Conservation (phyloP, 352 stramenopile species). For the Bremia lactucae region DNA sequence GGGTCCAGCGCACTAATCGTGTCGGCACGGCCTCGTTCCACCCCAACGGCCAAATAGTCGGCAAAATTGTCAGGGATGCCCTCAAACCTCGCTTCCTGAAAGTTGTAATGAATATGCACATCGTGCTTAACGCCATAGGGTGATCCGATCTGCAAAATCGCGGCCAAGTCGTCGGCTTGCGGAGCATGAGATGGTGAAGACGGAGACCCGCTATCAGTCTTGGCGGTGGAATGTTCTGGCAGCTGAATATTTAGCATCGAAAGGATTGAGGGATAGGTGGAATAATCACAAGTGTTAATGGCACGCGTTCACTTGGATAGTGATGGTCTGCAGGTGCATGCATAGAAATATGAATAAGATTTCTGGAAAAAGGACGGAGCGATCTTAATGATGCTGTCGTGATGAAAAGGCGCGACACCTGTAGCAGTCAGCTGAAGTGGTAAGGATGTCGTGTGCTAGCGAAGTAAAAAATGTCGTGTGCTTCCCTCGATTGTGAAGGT, state of each 20-base stretch:
- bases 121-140: conserved; percentile 74
- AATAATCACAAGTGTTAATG: background rate
- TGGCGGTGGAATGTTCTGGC: conserved; percentile 21
- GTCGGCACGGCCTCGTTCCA: conserved; percentile 13
- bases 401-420: conserved; percentile 17
- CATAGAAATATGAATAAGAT: conserved; percentile 21
- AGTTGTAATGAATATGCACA: conserved; percentile 84
- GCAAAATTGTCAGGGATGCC: conserved; percentile 74
- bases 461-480: too few species aligned
- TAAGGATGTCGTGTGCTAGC: too few species aligned
- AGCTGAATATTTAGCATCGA: conserved; percentile 36
- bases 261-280: background rate
- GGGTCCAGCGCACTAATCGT: conserved; percentile 10
- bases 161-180: conserved; percentile 14
- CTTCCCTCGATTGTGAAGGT: too few species aligned
- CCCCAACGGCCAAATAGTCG: conserved; percentile 39
- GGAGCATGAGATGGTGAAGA: conserved; percentile 18
- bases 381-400: conserved; percentile 1
- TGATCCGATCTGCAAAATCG: conserved; percentile 50
- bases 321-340: conserved; percentile 8
- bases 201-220: conserved; percentile 20
- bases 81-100: conserved; percentile 74
- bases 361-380: conserved; percentile 9
- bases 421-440: background rate
- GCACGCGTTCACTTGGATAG: conserved; percentile 16